Base-by-base conservation (phyloP, 2,329 filamentous ascomycete species). In the Stagonosporopsis rhizophila region DNA sequence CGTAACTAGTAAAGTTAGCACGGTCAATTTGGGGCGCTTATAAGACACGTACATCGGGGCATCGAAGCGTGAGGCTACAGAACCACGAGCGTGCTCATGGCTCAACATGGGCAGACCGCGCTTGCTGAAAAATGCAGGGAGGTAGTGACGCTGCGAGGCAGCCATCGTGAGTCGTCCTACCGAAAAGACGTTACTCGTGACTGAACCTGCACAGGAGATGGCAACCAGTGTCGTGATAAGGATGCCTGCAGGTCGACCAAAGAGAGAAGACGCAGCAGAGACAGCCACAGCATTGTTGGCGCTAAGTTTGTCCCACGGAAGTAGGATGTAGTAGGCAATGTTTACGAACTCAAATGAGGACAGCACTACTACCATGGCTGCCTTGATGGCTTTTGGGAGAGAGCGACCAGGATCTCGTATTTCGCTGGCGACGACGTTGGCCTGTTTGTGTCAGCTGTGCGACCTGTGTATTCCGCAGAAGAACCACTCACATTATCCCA, bases 101-200 rank as follows among this genome's bases (percentile, higher is more conserved):
- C 27, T 47, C 20, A 40, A 52, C 32, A 49, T 56, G 8, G 68
- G 66, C 6, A 75, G 44, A 6, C 73, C 73, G 42, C 72, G 67
- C 37, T 60, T 65, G 47, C 65, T 64, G 34, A 76, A 69, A 6
- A 75, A 61, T 14, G 55, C 61, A 5, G 74, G 74, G n/a, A 77
- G 62, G 44, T 75, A 76, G 37, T 72, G 57, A 11, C 66, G 67
- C 49, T 75, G 69, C 9, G 72, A 67, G 35, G 85, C 86, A 1
- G 85, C 83, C 3, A 87, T 83, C 0, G 83, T 81, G 79, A 88
- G 85, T 25, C 86, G 82, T 8, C 85, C 83, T 0, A 83, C 82
- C 0, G 87, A 82, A 60, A 88, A 88, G 0, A 85, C 85, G 67
- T 87, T 88, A 22, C 85, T 84, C 0, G 87, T 81, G 0, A 88